A percentile compares a stretch with the other conserved stretches of the same genome.
Evolutionary conservation across 73 alveolate genomes (phyloP).

Genomic region (Blepharisma japonicum): DNA sequence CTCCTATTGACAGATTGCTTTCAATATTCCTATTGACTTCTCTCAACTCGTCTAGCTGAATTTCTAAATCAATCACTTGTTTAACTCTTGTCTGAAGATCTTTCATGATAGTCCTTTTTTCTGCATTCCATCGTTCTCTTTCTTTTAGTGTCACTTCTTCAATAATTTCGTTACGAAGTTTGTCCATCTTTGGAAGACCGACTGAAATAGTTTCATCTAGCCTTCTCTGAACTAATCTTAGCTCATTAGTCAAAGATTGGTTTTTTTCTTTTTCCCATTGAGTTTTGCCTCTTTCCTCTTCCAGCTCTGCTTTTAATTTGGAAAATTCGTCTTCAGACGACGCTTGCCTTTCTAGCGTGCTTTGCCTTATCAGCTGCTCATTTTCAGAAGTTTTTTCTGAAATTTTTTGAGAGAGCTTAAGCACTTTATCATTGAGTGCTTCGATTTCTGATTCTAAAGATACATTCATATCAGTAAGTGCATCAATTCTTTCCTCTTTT

Average conservation of each 20-base stretch:
- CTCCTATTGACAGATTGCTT: constrained; percentile 57
- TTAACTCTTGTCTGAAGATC: constrained; percentile 59
- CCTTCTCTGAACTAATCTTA: background rate
- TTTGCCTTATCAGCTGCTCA: background rate
- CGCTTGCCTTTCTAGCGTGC: background rate
- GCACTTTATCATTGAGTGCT: background rate
- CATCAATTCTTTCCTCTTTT: background rate
- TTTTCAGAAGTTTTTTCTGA: too few species aligned
- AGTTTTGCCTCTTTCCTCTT: background rate
- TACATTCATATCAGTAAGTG: background rate
- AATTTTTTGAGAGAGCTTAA: background rate
- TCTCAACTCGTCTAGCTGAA: constrained; percentile 53
- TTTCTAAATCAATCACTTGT: constrained; percentile 50
- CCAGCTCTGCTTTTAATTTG: background rate
- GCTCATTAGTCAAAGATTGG: background rate
- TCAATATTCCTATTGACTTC: constrained; percentile 56
- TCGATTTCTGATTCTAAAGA: constrained; percentile 7
- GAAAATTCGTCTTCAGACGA: background rate
- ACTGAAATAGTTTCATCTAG: background rate
- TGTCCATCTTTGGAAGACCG: background rate
- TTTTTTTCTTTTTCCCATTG: background rate
- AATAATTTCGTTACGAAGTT: background rate
- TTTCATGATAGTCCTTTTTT: constrained; percentile 35
- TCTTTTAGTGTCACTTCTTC: constrained; percentile 34
- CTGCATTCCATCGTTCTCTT: constrained; percentile 40